Base-by-base conservation (phyloP, 768 basidiomycete species). In the Panus rudis region DNA sequence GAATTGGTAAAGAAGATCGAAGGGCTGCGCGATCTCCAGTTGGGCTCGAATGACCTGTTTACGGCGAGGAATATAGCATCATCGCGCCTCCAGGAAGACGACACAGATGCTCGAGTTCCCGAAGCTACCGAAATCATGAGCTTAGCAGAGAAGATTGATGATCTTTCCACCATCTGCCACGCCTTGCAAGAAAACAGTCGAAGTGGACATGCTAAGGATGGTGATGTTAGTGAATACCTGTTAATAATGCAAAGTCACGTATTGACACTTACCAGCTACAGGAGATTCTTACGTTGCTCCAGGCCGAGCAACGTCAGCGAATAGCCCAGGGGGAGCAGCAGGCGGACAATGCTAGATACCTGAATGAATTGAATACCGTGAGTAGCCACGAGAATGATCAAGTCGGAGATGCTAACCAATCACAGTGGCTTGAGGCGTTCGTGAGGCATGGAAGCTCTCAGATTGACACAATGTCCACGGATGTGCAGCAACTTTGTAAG, bases 361-460 rank as follows among this genome's bases (percentile, higher is more conserved):
- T 90, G 25, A 83, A 84, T 49, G 84, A 88, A 54, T 69, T 89
- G 27, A 88, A 88, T 54, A 66, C 68, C 44, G 85, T 82, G 47
- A 46, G 75, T 59, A 39, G 20, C 33, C 17, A 25, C 13, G n/a
- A n/a, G 12, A 17, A 6, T 17, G 10, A 10, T 30, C 28, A 30
- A n/a, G 10, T 30, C 28, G 28, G 10, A 10, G 28, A 30, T 30
- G 28, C 28, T 10, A 2, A n/a, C n/a, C n/a, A 16, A 35, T 8
- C 16, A 37, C 25, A 85, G 78, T 92, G 90, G 90, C 72, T 92
- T 31, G 90, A 92, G 52, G 66, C 78, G 3, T 90, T 91, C 58
- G 85, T 90, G 28, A 79, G 78, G 30, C 79, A 80, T 33, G 81
- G 83, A n/a, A 81, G 79, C 0, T 72, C 75, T 12, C 84, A 89